A percentile compares a stretch with the other conserved stretches of the same genome.
Conservation (phyloP, 2,329 filamentous ascomycete genomes). For the Elsinoe fawcettii region DNA sequence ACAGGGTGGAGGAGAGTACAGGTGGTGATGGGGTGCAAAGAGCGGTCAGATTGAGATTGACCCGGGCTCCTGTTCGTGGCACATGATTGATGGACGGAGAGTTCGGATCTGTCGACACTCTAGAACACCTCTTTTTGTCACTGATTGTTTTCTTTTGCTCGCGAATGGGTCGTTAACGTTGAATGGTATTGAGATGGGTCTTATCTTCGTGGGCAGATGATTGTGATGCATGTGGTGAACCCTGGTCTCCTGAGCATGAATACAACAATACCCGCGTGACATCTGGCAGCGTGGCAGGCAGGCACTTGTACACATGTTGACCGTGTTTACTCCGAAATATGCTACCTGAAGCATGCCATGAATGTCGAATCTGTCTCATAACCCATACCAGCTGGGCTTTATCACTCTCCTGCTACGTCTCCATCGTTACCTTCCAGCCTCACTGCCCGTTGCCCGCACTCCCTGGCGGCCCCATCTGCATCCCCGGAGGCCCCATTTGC, state of each 20-base stretch:
- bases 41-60: background rate
- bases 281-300: background rate
- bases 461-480: slow-evolving; percentile 4
- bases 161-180: background rate
- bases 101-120: slow-evolving; percentile 3
- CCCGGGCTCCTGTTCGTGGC: background rate
- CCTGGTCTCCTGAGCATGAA: background rate
- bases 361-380: background rate
- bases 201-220: background rate
- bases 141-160: slow-evolving; percentile 7
- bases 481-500: slow-evolving; percentile 10
- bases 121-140: slow-evolving; percentile 4
- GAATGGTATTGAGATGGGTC: slow-evolving; percentile 3
- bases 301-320: too few relatives aligned
- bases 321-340: background rate
- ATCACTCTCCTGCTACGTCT: background rate
- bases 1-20: background rate
- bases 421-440: background rate
- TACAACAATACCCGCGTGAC: background rate
- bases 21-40: background rate
- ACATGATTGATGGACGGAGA: background rate
- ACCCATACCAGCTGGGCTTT: slow-evolving; percentile 1
- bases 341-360: background rate
- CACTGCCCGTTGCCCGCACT: background rate
- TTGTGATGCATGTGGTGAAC: background rate